Evolutionary conservation across 495 filamentous ascomycete species (phyloP), one percentile per base, ranked within the genome.

Genomic region (Xylaria castorea): DNA sequence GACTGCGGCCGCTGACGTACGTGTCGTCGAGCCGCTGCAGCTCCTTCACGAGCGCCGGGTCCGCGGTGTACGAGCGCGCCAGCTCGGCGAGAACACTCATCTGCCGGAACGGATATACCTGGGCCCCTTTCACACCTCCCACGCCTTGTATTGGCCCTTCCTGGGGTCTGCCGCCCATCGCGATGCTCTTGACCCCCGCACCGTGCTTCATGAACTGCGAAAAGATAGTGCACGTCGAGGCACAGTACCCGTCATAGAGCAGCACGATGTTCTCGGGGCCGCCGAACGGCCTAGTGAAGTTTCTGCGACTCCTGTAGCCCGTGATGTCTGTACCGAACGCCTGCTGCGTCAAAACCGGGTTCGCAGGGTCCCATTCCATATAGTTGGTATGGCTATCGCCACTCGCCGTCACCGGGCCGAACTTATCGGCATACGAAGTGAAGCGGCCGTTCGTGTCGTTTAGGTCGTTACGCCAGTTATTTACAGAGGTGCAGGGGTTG

Each of bases 221-320:
- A 77, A 91, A 91, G 78, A 89, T 81, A 2, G 86, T 85, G 79
- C 89, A 91, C 12, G 89, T 89, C 6, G 86, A 89, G 38, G 85
- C 85, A 76, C 89, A 91, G 75, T 85, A 86, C 72, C 89, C 89
- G 75, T 91, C 89, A 76, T 82, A 55, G 71, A 80, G 75, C 46
- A 80, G 70, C 46, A 73, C 65, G 55, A 73, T 63, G 42, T 68
- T 63, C 51, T 73, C 66, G 7, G 64, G 55, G 5, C 53, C 67
- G 25, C 61, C 63, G 30, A 73, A 73, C 9, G 71, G 71, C 20
- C 64, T 8, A 8, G 62, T 73, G 55, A 68, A 73, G 50, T 73
- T 69, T 20, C 14, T 65, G 27, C 63, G 55, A 12, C 30, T 7
- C 8, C 71, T 66, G 32, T 73, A 73, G 1, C 62, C 63, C 18